Evolutionary conservation across 106 monocot species (phyloP), one percentile per base, ranked within the genome.

Genomic region (Vanilla planifolia): DNA sequence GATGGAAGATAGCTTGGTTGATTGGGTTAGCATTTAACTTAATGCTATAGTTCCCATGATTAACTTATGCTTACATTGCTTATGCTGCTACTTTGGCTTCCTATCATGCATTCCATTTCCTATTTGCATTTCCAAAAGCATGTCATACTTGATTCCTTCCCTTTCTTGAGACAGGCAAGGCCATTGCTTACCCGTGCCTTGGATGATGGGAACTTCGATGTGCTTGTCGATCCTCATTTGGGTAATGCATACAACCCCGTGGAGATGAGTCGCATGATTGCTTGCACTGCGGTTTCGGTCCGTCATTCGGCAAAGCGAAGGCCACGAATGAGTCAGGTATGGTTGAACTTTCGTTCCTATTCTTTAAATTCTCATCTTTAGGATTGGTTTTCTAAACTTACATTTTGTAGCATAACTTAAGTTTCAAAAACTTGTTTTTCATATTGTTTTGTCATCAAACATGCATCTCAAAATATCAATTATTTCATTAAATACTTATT

Each of bases 1-100:
- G 65, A 73, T 77, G 77, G 81, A 82, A 55, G 81, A 82, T 35
- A 77, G 81, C 46, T 73, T 82, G 36, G 81, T 82, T 28, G 81
- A 82, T 59, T 82, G 81, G 81, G 81, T 82, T 28, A 43, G 67
- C 64, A 5, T 6, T 55, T 3, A 8, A n/a, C 5, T 33, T 32
- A 27, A 33, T 55, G 28, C 19, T 33, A 5, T 4, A 33, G 25
- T 30, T 53, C 28, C 5, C 5, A n/a, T 32, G 53, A 16, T 5
- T 27, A 16, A 55, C n/a, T 33, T 56, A 15, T 56, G 5, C 56
- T 10, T 20, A 9, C 22, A 15, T 14, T 21, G 34, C 3, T 33
- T 19, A 20, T 35, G 16, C 34, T 57, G 17, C 35, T 34, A 35
- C 35, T 1, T 34, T 34, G 32, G 7, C 2, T 17, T 19, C 48